Base-by-base conservation (phyloP, 164 flowering plant species). In the Annona squamosa region DNA sequence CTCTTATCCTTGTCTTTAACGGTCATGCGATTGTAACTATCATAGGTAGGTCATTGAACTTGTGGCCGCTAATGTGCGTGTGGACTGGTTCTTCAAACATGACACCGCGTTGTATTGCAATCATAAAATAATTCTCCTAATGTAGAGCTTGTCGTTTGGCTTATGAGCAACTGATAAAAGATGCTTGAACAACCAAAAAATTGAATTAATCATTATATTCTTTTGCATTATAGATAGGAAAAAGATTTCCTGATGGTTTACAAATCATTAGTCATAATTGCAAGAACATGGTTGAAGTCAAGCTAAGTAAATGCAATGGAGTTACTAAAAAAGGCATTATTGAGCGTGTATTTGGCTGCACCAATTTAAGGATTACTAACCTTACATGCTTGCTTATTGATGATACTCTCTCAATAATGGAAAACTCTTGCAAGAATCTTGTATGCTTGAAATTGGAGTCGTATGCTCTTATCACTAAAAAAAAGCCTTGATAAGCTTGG, bases 331-430 rank as follows among this genome's bases (percentile, higher is more conserved):
- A n/a, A 5, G 92, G 90, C 75, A 82, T 91, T 13, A 63, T 67
- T 45, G 77, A 74, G 65, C 87, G 89, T 13, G 89, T 85, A 19
- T 73, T 78, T 3, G 77, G 84, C 63, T 81, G 85, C 67, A 46
- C 63, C 43, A 78, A 81, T 73, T 72, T 91, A 83, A 83, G 72
- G 82, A 76, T 65, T 59, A 75, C 89, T 6, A 77, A 91, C 78
- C 82, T 91, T 12, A 85, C 93, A 41, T 91, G 97, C 74, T 89
- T 72, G 67, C 74, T 89, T 56, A 86, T 88, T 5, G 97, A 91
- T 78, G 80, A 63, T 42, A 85, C 91, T 12, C 77, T 89, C 26
- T 67, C 77, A 63, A 87, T 88, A 41, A 74, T 91, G 65, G 88
- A 88, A 2, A 69, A 79, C 3, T 87, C 86, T 70, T 88, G 89